Evolutionary conservation across 345 rosid genomes (phyloP), one percentile per base, ranked within the genome.

Genomic region (Eucalyptus victrix): DNA sequence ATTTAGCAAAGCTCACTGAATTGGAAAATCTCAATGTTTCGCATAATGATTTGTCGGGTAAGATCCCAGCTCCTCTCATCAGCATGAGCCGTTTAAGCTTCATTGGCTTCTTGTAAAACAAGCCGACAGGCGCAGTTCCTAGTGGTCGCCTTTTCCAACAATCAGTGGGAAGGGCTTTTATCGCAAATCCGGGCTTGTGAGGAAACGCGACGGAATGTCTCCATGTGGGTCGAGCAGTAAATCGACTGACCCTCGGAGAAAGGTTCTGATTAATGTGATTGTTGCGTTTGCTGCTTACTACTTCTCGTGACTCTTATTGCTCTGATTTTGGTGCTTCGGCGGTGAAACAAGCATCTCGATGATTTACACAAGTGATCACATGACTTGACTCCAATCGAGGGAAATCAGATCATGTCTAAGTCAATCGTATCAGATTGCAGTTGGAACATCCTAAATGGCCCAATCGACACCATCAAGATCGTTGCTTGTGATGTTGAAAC

Each of bases 1-100:
- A 88, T 30, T 89, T 96, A 42, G 92, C 91, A 62, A 92, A 89
- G 91, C 95, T 96, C 53, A 67, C 32, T 32, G 24, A 50, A 5
- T 80, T 95, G 91, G 95, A 94, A 92, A 94, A 44, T 89, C 94
- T 94, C 80, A 94, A 95, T 85, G 86, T 96, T 87, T 96, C 95
- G 6, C 93, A 88, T 88, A 96, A 96, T 89, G 49, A 90, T 67
- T 93, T 96, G 30, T 93, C 9, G 9, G 95, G 96, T 40, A 87
- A 51, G 32, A 95, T 96, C 65, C 96, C 95, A 26, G 16, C 87
- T 47, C 42, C 92, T 26, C 51, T 95, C 6, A 94, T 96, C 11
- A 49, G 86, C 76, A 89, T 96, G 95, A 21, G 58, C 37, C 93
- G 96, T 90, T 93, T 95, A 49, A 47, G 7, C 28, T 90, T 85